Conservation (phyloP, 495 filamentous ascomycete genomes). For the Talaromyces proteolyticus region DNA sequence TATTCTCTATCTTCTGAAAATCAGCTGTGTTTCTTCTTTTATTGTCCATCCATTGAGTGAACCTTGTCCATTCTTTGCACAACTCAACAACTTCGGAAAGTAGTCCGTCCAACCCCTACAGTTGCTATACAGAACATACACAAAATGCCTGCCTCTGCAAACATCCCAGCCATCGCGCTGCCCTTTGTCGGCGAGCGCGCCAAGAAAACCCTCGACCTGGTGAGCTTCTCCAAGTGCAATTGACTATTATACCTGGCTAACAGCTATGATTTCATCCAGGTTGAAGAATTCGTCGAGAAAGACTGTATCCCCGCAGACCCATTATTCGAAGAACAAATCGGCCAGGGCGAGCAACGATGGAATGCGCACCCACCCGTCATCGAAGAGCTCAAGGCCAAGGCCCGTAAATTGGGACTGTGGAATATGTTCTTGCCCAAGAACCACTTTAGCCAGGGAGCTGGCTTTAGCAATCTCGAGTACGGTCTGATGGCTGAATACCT, state of each 20-base stretch:
- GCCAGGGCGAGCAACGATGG: conserved; percentile 68
- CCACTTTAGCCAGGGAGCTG: conserved; percentile 91
- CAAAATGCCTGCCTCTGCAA: conserved; percentile 54
- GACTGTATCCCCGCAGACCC: conserved; percentile 86
- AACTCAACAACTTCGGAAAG: not conserved
- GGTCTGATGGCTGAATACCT: conserved; percentile 89
- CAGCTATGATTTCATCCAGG: too few species aligned
- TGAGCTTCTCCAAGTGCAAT: conserved; percentile 16
- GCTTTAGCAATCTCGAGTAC: conserved; percentile 87
- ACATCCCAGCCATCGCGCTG: conserved; percentile 63
- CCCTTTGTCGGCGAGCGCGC: conserved; percentile 73
- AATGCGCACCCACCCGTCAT: conserved; percentile 71
- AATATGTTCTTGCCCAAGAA: conserved; percentile 96
- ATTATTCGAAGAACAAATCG: conserved; percentile 72
- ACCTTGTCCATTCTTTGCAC: too few species aligned
- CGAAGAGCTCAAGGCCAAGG: conserved; percentile 82
- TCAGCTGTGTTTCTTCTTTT: too few species aligned
- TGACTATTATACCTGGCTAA: not conserved
- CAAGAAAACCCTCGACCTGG: conserved; percentile 63
- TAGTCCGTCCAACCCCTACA: not conserved
- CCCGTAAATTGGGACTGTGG: conserved; percentile 84
- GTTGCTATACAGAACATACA: conserved; percentile 2
- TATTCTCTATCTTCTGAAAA: too few species aligned
- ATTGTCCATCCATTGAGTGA: too few species aligned
- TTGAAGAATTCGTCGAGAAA: conserved; percentile 94